Evolutionary conservation across 352 stramenopile genomes (phyloP), one percentile per base, ranked within the genome.

Genomic region (Globisporangium spinosum): DNA sequence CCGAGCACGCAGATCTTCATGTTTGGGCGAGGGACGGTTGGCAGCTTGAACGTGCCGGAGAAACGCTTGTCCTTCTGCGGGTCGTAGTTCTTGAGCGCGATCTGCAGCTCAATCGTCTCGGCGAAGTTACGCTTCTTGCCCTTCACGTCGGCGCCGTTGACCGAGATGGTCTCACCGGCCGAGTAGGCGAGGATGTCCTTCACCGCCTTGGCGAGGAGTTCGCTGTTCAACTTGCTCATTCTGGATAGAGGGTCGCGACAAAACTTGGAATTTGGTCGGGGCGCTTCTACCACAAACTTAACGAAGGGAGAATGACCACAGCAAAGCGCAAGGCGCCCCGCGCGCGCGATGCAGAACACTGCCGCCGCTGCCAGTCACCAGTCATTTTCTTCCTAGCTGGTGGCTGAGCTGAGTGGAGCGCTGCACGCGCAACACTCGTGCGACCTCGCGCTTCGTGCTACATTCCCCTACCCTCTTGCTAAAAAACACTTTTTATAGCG

Each of bases 81-180:
- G 89, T 99, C 98, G 83, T 99, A 99, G 94, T 99, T 99, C 95
- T 99, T 99, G 64, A 99, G 89, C 64, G 95, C 97, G 71, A 99
- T 98, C 83, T 98, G 93, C 53, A 99, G 84, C 81, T 99, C 98
- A 68, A 99, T 94, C 57, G 98, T 99, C 82, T 99, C 98, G 63
- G 94, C 97, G 85, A 99, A 99, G 85, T 99, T 99, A 71, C 98
- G 95, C 87, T 99, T 99, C 93, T 99, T 99, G 87, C 98, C 98
- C 78, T 99, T 96, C 27, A 98, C 65, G 27, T 98, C 95, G 49
- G 91, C 85, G 69, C 93, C 94, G 75, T 95, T 95, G 54, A 95
- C 65, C 58, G 73, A 88, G 68, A 99, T 91, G 68, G 88, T 97
- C 80, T 99, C 95, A 67, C 98, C 98, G 32, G 70, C 71, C 60